Evolutionary conservation across 2,329 filamentous ascomycete genomes (phyloP).

Genomic region (Nigrospora oryzae): DNA sequence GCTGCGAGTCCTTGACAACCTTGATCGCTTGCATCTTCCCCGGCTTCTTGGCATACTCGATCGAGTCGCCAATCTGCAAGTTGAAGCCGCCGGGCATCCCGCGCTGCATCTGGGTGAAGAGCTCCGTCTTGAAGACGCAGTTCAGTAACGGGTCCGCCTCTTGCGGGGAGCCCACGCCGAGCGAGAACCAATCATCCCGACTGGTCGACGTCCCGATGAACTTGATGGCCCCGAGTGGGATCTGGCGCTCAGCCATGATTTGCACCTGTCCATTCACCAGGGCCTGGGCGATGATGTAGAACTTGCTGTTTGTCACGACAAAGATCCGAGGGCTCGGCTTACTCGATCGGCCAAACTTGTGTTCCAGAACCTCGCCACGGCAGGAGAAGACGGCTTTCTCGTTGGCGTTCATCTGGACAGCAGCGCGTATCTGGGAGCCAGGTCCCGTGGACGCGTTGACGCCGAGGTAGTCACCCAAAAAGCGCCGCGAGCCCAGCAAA

Average conservation of each 20-base stretch:
- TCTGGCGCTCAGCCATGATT: slow-evolving; percentile 72
- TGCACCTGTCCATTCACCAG: slow-evolving; percentile 74
- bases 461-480: slow-evolving; percentile 90
- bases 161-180: slow-evolving; percentile 81
- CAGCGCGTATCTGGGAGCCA: slow-evolving; percentile 70
- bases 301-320: slow-evolving; percentile 74
- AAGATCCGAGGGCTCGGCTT: slow-evolving; percentile 83
- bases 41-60: slow-evolving; percentile 97
- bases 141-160: slow-evolving; percentile 90
- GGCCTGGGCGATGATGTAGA: slow-evolving; percentile 82
- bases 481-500: slow-evolving; percentile 82
- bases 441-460: slow-evolving; percentile 73
- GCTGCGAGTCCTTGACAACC: slow-evolving; percentile 76
- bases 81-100: slow-evolving; percentile 73
- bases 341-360: slow-evolving; percentile 93
- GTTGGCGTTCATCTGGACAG: slow-evolving; percentile 60
- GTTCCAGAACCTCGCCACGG: slow-evolving; percentile 79
- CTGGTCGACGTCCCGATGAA: slow-evolving; percentile 72
- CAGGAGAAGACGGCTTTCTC: slow-evolving; percentile 85
- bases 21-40: slow-evolving; percentile 86
- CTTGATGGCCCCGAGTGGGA: slow-evolving; percentile 82
- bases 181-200: slow-evolving; percentile 94
- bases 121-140: slow-evolving; percentile 93
- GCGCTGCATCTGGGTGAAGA: slow-evolving; percentile 84
- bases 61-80: slow-evolving; percentile 72